Evolutionary conservation across 2,329 filamentous ascomycete genomes (phyloP).

Genomic region (Penicillium sp.): DNA sequence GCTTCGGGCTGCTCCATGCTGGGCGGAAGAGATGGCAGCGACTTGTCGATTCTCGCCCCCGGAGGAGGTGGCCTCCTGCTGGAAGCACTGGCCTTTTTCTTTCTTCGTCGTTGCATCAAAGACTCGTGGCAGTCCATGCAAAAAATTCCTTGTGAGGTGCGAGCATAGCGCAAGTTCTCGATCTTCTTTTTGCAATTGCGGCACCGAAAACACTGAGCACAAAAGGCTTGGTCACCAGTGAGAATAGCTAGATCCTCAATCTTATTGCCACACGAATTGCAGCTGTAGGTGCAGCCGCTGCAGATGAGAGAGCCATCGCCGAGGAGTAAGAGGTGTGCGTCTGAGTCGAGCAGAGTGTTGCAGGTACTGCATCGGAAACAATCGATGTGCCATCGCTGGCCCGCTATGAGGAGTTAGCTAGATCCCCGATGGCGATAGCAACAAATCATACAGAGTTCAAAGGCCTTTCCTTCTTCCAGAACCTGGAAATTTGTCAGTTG

Average conservation of each 20-base stretch:
- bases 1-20: slow-evolving; percentile 60
- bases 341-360: slow-evolving; percentile 90
- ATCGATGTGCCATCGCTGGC: slow-evolving; percentile 96
- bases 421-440: background rate
- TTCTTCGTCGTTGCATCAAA: slow-evolving; percentile 83
- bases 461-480: slow-evolving; percentile 96
- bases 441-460: slow-evolving; percentile 71
- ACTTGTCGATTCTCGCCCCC: slow-evolving; percentile 73
- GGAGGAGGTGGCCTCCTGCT: slow-evolving; percentile 38
- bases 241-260: slow-evolving; percentile 97
- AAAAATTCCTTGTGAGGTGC: slow-evolving; percentile 96
- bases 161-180: slow-evolving; percentile 93
- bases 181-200: slow-evolving; percentile 98
- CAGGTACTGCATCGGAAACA: slow-evolving; percentile 98
- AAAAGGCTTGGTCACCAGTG: slow-evolving; percentile 96
- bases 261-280: slow-evolving; percentile 92
- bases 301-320: slow-evolving; percentile 97
- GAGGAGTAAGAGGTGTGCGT: slow-evolving; percentile 92
- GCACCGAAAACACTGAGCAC: slow-evolving; percentile 93
- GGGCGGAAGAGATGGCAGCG: slow-evolving; percentile 80
- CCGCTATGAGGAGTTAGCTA: slow-evolving; percentile 54
- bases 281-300: slow-evolving; percentile 99
- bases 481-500: slow-evolving; percentile 54
- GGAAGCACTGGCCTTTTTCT: slow-evolving; percentile 64
- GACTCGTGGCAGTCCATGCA: slow-evolving; percentile 99